A percentile compares a stretch with the other conserved stretches of the same genome.
phyloP scores from a whole-genome alignment of 176 grass and related monocot species.

The Oropetium thomaeum region DNA sequence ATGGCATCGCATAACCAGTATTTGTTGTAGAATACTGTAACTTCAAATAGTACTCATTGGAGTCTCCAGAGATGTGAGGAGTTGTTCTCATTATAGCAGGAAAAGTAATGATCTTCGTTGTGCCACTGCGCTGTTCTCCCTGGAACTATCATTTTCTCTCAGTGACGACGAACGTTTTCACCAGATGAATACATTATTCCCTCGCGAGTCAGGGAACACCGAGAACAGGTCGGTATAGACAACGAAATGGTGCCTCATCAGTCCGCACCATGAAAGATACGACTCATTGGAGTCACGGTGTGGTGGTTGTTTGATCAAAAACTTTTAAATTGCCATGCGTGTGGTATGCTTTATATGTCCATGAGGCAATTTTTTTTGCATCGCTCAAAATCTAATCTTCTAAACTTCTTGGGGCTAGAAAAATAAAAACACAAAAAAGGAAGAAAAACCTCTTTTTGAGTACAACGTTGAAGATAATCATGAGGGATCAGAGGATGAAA shows the following conservation, averaged over 20 bases:
- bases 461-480: neutral
- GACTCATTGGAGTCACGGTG: neutral
- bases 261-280: constrained; percentile 26
- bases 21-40: too few relatives aligned
- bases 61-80: neutral
- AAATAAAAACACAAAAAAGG: neutral
- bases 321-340: neutral
- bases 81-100: neutral
- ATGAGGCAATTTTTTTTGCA: neutral
- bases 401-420: neutral
- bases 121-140: constrained; percentile 5
- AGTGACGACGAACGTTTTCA: neutral
- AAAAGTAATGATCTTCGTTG: neutral
- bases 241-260: constrained; percentile 20
- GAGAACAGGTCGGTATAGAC: neutral
- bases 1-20: neutral
- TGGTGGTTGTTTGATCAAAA: neutral
- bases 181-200: constrained; percentile 16
- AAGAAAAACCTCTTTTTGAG: neutral
- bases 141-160: neutral
- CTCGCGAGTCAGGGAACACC: constrained; percentile 5
- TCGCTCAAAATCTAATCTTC: neutral
- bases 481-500: neutral
- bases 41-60: neutral
- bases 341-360: neutral